A percentile compares a stretch with the other conserved stretches of the same genome.
These are phyloP conservation scores for Penicillium sp. DNA, from an alignment of 2,329 filamentous ascomycete species.

Conservation along the genomic window DNA sequence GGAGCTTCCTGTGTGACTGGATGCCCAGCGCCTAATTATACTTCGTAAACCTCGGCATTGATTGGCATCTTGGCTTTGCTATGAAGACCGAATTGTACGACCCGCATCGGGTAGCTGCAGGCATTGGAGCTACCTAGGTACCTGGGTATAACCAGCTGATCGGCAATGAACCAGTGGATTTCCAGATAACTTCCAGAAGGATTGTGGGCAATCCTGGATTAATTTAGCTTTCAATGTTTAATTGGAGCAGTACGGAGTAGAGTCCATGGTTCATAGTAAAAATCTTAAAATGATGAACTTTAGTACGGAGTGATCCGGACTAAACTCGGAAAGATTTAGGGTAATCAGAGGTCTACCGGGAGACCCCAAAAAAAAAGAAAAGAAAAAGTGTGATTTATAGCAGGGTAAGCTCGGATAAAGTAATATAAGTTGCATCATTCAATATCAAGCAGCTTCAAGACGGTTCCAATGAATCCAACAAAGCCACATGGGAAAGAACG, in stretches of 20 bases:
- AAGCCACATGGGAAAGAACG: conserved; percentile 21
- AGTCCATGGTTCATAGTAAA: conserved; percentile 8
- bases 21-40: neutral
- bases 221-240: neutral
- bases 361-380: too few relatives aligned
- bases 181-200: conserved; percentile 14
- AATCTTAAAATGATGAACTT: neutral
- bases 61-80: neutral
- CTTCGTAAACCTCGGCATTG: conserved; percentile 42
- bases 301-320: neutral
- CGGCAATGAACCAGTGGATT: neutral
- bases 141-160: conserved; percentile 22
- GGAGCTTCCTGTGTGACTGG: neutral
- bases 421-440: neutral
- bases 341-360: neutral
- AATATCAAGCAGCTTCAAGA: neutral
- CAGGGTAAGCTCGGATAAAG: neutral
- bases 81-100: neutral
- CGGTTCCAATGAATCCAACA: conserved; percentile 1
- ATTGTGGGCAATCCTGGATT: conserved; percentile 1
- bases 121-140: conserved; percentile 9
- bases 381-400: neutral
- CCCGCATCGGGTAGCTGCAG: neutral
- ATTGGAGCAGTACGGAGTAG: neutral
- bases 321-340: neutral